A percentile compares a stretch with the other conserved stretches of the same genome.
phyloP scores from a whole-genome alignment of 2,329 filamentous ascomycete genomes.

The Penicillium psychrosexuale region DNA sequence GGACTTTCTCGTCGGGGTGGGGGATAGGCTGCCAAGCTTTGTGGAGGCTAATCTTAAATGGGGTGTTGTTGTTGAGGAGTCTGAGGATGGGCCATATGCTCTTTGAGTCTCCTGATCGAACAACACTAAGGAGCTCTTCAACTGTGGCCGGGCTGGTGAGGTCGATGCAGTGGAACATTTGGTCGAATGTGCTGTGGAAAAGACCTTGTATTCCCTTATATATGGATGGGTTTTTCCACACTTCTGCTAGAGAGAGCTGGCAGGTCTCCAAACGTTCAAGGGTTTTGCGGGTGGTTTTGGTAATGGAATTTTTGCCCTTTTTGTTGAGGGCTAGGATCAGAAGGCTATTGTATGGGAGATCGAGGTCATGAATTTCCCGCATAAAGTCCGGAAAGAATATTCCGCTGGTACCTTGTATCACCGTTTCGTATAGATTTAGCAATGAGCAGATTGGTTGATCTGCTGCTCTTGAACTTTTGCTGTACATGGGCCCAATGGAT shows the following conservation, averaged over 20 bases:
- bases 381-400: conserved; percentile 29
- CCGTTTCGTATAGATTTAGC: conserved; percentile 29
- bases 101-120: conserved; percentile 28
- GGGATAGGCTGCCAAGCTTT: conserved; percentile 28
- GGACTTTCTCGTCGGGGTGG: conserved; percentile 23
- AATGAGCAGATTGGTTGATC: conserved; percentile 24
- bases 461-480: conserved; percentile 14
- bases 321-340: conserved; percentile 29
- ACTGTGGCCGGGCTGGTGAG: conserved; percentile 34
- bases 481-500: conserved; percentile 22
- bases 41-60: conserved; percentile 39
- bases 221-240: conserved; percentile 26
- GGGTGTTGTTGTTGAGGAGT: conserved; percentile 36
- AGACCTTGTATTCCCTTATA: conserved; percentile 27
- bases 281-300: conserved; percentile 21
- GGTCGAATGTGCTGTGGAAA: conserved; percentile 31
- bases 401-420: conserved; percentile 11
- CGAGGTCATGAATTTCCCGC: conserved; percentile 28
- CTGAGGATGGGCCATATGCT: conserved; percentile 32
- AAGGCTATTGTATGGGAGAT: conserved; percentile 32
- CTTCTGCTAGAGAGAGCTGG: conserved; percentile 24
- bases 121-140: conserved; percentile 30
- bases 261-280: conserved; percentile 30
- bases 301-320: conserved; percentile 24
- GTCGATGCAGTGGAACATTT: conserved; percentile 33